A percentile compares a stretch with the other conserved stretches of the same genome.
phyloP scores from a whole-genome alignment of 2,329 filamentous ascomycete genomes.

The Elsinoe australis region DNA sequence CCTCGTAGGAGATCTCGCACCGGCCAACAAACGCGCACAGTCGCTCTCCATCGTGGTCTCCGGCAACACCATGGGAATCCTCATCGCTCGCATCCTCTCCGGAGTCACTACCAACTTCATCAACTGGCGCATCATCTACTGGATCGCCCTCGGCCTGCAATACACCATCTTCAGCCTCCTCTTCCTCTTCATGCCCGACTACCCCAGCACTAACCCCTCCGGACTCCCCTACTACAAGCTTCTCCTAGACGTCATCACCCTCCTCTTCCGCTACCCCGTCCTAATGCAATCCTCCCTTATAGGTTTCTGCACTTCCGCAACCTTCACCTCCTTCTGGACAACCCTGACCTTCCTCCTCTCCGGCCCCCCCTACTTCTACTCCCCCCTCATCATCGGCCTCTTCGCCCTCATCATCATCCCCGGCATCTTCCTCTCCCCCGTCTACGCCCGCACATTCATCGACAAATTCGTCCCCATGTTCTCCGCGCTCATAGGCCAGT shows the following conservation, averaged over 20 bases:
- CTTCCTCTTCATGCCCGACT: slow-evolving; percentile 71
- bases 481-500: slow-evolving; percentile 56
- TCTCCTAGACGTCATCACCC: slow-evolving; percentile 55
- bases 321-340: slow-evolving; percentile 64
- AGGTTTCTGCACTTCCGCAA: slow-evolving; percentile 53
- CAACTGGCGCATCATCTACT: slow-evolving; percentile 71
- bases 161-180: slow-evolving; percentile 57
- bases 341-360: slow-evolving; percentile 73
- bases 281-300: slow-evolving; percentile 64
- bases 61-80: slow-evolving; percentile 65
- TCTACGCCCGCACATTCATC: slow-evolving; percentile 63
- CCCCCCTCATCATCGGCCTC: slow-evolving; percentile 61
- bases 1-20: slow-evolving; percentile 69
- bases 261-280: slow-evolving; percentile 58
- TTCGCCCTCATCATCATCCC: slow-evolving; percentile 71
- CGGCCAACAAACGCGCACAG: slow-evolving; percentile 57
- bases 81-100: slow-evolving; percentile 67
- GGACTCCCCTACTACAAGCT: slow-evolving; percentile 59
- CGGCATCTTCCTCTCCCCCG: slow-evolving; percentile 58
- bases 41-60: slow-evolving; percentile 68
- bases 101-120: slow-evolving; percentile 68
- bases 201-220: slow-evolving; percentile 62
- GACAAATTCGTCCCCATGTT: slow-evolving; percentile 63
- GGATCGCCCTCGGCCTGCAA: slow-evolving; percentile 66
- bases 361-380: slow-evolving; percentile 59